These are phyloP conservation scores for Saprolegnia diclina DNA, from an alignment of 352 stramenopile genomes.

Conservation along the genomic window DNA sequence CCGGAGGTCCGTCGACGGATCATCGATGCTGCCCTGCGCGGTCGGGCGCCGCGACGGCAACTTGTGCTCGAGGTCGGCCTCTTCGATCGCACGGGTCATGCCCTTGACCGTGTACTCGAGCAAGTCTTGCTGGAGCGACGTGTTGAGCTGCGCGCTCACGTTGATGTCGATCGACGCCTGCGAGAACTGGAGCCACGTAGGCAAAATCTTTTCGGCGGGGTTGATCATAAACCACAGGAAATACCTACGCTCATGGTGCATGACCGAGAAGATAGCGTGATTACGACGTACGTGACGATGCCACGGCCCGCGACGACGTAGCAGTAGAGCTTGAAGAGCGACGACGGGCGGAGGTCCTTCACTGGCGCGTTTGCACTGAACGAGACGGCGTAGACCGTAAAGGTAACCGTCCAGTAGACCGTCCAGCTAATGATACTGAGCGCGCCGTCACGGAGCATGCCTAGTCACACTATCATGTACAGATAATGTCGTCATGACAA, in stretches of 20 bases:
- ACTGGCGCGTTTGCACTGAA: conserved; percentile 55
- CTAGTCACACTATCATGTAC: not conserved
- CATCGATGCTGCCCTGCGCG: not conserved
- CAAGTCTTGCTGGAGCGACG: conserved; percentile 76
- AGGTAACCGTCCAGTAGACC: conserved; percentile 77
- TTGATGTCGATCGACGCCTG: conserved; percentile 75
- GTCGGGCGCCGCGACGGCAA: conserved; percentile 21
- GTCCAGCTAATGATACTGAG: conserved; percentile 81
- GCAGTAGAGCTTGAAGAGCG: conserved; percentile 58
- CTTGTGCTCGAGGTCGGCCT: conserved; percentile 56
- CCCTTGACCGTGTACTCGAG: conserved; percentile 88
- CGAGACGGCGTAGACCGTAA: conserved; percentile 67
- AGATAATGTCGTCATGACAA: not conserved
- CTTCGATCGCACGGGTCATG: conserved; percentile 70
- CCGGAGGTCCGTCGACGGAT: conserved; percentile 20
- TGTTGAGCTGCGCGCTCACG: conserved; percentile 83
- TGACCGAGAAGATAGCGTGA: not conserved
- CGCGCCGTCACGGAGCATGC: conserved; percentile 67
- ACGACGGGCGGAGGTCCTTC: conserved; percentile 35
- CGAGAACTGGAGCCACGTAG: conserved; percentile 68
- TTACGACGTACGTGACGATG: conserved; percentile 58
- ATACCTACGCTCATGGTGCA: not conserved
- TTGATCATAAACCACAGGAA: conserved; percentile 85
- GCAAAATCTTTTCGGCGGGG: conserved; percentile 42
- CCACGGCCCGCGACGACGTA: conserved; percentile 64